Evolutionary conservation across 305 asterid species (phyloP).

Genomic region (Striga hermonthica): DNA sequence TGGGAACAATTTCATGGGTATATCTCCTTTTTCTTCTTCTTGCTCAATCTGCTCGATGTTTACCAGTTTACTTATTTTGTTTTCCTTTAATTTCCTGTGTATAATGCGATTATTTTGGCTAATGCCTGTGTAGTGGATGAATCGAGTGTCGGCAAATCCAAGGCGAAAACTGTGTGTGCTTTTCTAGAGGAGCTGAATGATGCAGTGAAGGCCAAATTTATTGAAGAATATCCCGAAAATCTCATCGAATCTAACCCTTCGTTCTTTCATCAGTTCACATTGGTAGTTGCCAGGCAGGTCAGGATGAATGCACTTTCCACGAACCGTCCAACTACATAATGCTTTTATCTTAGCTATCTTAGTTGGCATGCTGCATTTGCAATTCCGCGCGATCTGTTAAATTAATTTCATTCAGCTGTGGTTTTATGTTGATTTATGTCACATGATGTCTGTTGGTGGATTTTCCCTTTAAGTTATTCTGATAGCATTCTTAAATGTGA

Average conservation of each 20-base stretch:
- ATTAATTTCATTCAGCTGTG: background rate
- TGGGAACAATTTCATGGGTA: slow-evolving; percentile 93
- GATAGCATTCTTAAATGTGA: background rate
- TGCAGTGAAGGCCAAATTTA: slow-evolving; percentile 87
- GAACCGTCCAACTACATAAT: background rate
- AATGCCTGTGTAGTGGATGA: slow-evolving; percentile 60
- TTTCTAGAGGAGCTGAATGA: slow-evolving; percentile 95
- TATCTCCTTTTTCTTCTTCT: background rate
- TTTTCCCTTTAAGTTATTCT: background rate
- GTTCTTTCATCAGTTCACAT: slow-evolving; percentile 84
- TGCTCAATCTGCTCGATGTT: background rate
- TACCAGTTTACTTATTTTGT: background rate
- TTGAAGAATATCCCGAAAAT: slow-evolving; percentile 76
- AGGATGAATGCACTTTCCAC: slow-evolving; percentile 3
- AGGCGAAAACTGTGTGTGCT: slow-evolving; percentile 85
- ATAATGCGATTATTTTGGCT: slow-evolving; percentile 23
- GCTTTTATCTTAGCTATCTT: background rate
- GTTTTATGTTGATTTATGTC: slow-evolving; percentile 1
- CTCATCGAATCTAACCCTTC: slow-evolving; percentile 74
- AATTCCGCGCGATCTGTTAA: slow-evolving; percentile 1
- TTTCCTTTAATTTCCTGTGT: background rate
- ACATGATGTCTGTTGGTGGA: background rate
- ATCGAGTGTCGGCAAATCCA: slow-evolving; percentile 82
- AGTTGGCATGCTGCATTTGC: background rate
- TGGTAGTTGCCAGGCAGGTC: slow-evolving; percentile 95